Percentiles rank a stretch among this genome's conserved stretches.
These are phyloP conservation scores for Emergomyces pasteurianus DNA, from an alignment of 2,329 filamentous ascomycete species.

Conservation along the genomic window DNA sequence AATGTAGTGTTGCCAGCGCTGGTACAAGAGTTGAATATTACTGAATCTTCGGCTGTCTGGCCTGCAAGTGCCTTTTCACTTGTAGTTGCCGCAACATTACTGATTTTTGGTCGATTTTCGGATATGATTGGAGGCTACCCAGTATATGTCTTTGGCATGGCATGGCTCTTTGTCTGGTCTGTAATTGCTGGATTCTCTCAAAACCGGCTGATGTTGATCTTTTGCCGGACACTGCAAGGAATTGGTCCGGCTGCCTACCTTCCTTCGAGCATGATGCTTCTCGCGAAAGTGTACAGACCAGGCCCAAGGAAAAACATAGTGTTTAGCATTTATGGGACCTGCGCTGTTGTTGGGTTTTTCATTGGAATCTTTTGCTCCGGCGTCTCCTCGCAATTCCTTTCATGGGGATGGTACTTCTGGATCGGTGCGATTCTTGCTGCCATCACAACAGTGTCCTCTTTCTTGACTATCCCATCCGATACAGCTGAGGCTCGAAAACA, in stretches of 20 bases:
- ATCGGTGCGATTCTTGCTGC: conserved; percentile 45
- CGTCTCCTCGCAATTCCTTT: conserved; percentile 41
- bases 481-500: conserved; percentile 22
- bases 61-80: conserved; percentile 42
- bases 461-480: conserved; percentile 41
- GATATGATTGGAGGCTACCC: conserved; percentile 53
- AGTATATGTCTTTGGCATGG: conserved; percentile 50
- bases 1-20: conserved; percentile 56
- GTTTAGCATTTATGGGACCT: conserved; percentile 47
- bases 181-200: conserved; percentile 58
- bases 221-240: conserved; percentile 63
- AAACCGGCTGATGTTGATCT: conserved; percentile 57
- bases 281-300: conserved; percentile 54
- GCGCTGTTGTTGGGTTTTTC: conserved; percentile 38
- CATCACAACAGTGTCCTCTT: conserved; percentile 35
- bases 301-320: conserved; percentile 58
- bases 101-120: conserved; percentile 44
- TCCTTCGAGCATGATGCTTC: conserved; percentile 54
- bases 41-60: conserved; percentile 49
- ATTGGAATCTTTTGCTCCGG: conserved; percentile 55
- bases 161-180: conserved; percentile 56
- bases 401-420: conserved; percentile 59
- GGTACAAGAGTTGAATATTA: conserved; percentile 50
- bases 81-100: conserved; percentile 36
- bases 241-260: conserved; percentile 61